These are phyloP conservation scores for Spathaspora arborariae DNA, from an alignment of 805 yeast species.

Conservation along the genomic window DNA sequence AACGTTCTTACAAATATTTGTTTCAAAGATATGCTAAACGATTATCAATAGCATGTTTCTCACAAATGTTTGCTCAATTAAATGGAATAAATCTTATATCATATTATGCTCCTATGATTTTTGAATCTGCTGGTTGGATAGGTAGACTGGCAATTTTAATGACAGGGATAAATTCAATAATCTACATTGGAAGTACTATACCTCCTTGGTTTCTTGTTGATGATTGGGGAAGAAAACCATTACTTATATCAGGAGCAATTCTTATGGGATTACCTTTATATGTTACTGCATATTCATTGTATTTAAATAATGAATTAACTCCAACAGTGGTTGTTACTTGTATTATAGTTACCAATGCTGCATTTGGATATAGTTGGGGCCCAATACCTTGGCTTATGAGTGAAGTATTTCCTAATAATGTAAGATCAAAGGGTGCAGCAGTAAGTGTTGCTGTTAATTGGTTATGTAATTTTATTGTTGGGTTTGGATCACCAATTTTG, in stretches of 20 bases:
- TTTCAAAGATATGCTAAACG: slow-evolving; percentile 73
- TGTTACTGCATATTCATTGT: slow-evolving; percentile 54
- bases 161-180: slow-evolving; percentile 68
- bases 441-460: slow-evolving; percentile 89
- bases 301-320: slow-evolving; percentile 41
- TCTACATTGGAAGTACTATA: slow-evolving; percentile 53
- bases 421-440: slow-evolving; percentile 88
- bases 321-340: slow-evolving; percentile 70
- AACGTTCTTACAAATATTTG: slow-evolving; percentile 69
- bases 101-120: slow-evolving; percentile 90
- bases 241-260: slow-evolving; percentile 72
- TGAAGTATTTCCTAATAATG: slow-evolving; percentile 79
- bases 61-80: slow-evolving; percentile 89
- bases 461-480: slow-evolving; percentile 89
- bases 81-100: slow-evolving; percentile 92
- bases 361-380: slow-evolving; percentile 91
- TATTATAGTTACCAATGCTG: slow-evolving; percentile 77
- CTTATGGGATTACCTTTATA: slow-evolving; percentile 73
- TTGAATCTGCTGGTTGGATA: slow-evolving; percentile 92
- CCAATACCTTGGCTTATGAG: slow-evolving; percentile 93
- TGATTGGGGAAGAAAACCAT: slow-evolving; percentile 87
- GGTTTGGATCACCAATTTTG: slow-evolving; percentile 85
- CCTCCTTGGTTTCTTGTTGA: slow-evolving; percentile 93
- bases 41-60: slow-evolving; percentile 81
- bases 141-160: slow-evolving; percentile 84